A percentile compares a stretch with the other conserved stretches of the same genome.
phyloP scores from a whole-genome alignment of 495 filamentous ascomycete species.

The Penicillium cosmopolitanum region DNA sequence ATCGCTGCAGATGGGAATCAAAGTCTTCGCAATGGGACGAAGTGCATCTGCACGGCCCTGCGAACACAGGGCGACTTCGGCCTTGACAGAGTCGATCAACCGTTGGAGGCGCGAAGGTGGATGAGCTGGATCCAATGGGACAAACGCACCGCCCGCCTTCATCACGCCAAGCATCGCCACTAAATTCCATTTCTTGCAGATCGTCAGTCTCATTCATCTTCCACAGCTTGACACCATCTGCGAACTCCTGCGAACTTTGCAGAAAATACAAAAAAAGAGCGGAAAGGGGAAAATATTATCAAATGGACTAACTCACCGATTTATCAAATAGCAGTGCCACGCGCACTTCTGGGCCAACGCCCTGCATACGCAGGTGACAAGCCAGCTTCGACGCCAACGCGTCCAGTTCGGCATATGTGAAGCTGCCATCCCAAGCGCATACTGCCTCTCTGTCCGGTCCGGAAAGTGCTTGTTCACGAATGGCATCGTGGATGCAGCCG shows the following conservation, averaged over 20 bases:
- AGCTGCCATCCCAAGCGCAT: constrained; percentile 61
- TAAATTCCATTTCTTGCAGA: constrained; percentile 53
- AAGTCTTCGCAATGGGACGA: constrained; percentile 29
- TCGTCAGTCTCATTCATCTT: constrained; percentile 13
- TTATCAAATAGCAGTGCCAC: constrained; percentile 64
- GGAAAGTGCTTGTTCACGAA: constrained; percentile 43
- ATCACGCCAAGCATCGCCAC: constrained; percentile 61
- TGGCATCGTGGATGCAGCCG: constrained; percentile 55
- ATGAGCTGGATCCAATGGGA: constrained; percentile 62
- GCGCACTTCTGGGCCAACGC: constrained; percentile 50
- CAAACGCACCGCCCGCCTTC: constrained; percentile 62
- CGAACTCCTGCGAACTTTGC: background rate
- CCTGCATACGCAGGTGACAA: constrained; percentile 44
- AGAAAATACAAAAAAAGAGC: background rate
- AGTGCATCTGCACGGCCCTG: constrained; percentile 32
- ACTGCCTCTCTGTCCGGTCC: constrained; percentile 51
- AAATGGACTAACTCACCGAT: constrained; percentile 43
- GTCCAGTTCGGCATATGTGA: constrained; percentile 61
- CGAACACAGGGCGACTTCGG: constrained; percentile 59
- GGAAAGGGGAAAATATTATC: background rate
- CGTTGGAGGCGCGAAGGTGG: constrained; percentile 53
- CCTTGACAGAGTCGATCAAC: constrained; percentile 44
- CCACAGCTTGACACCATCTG: background rate
- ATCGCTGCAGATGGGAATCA: constrained; percentile 42
- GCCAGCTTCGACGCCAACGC: constrained; percentile 51